A percentile compares a stretch with the other conserved stretches of the same genome.
Conservation (phyloP, 768 basidiomycete species). For the Rhodotorula taiwanensis region DNA sequence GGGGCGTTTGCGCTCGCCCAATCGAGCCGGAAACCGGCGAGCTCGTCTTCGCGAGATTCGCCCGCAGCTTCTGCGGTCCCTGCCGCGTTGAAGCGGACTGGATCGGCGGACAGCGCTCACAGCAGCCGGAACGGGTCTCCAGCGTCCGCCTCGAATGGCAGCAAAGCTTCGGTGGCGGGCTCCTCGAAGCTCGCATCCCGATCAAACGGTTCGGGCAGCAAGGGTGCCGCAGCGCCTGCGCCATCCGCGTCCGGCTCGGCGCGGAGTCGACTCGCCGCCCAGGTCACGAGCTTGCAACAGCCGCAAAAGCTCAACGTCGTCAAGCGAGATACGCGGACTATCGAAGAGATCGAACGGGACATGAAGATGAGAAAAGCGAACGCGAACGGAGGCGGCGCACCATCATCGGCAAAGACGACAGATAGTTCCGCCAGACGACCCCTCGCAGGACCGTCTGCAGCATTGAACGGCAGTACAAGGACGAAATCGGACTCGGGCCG, state of each 20-base stretch:
- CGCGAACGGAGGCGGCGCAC: no score
- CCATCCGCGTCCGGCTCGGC: background rate
- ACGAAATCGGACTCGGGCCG: no score
- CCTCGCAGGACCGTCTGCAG: no score
- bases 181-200: background rate
- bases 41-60: constrained; percentile 7
- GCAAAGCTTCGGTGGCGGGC: background rate
- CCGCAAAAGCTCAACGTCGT: constrained; percentile 29
- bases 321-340: constrained; percentile 40
- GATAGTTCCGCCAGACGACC: no score
- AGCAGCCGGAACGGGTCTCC: background rate
- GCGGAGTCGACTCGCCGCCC: constrained; percentile 33
- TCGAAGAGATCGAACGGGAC: constrained; percentile 40
- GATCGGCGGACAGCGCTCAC: background rate
- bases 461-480: no score
- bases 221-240: background rate
- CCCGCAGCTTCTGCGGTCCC: background rate
- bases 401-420: no score
- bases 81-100: background rate
- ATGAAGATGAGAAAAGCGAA: constrained; percentile 27
- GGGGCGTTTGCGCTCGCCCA: constrained; percentile 27
- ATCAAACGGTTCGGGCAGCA: background rate
- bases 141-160: background rate
- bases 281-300: constrained; percentile 1
- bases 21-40: background rate